These are phyloP conservation scores for Dactylellina leptospora DNA, from an alignment of 2,329 filamentous ascomycete species.

Conservation along the genomic window DNA sequence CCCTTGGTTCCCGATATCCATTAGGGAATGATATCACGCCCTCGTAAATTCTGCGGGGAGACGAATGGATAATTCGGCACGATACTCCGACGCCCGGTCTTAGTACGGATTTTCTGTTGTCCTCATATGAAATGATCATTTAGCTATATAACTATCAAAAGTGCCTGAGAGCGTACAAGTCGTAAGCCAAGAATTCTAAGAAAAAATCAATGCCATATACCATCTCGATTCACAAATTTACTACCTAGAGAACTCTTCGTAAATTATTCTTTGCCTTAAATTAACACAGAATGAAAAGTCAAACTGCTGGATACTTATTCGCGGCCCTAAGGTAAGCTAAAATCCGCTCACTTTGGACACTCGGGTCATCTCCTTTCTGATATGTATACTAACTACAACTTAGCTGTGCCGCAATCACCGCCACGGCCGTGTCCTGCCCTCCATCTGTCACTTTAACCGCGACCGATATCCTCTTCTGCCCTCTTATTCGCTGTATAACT, in stretches of 20 bases:
- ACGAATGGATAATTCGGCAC: constrained; percentile 1
- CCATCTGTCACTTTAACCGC: constrained; percentile 29
- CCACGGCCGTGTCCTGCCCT: constrained; percentile 11
- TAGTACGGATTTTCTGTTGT: not conserved
- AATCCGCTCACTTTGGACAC: not conserved
- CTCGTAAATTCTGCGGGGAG: not conserved
- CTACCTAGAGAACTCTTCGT: not conserved
- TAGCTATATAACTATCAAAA: not conserved
- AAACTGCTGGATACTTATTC: not conserved
- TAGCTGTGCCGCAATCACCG: not conserved
- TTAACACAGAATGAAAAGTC: too few relatives aligned
- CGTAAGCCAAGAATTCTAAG: too few relatives aligned
- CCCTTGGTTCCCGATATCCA: too few relatives aligned
- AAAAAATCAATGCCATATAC: too few relatives aligned
- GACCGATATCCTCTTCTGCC: constrained; percentile 25
- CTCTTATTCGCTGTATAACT: constrained; percentile 28
- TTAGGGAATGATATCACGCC: constrained; percentile 7
- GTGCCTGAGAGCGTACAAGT: too few relatives aligned
- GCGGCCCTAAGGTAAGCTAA: constrained; percentile 2
- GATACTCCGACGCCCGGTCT: too few relatives aligned
- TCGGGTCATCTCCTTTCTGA: not conserved
- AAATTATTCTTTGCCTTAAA: too few relatives aligned
- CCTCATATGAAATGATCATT: too few relatives aligned
- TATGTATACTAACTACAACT: not conserved
- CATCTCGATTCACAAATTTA: too few relatives aligned